Conservation (phyloP, 192 early-diverging fungal species). For the Gigaspora rosea region DNA sequence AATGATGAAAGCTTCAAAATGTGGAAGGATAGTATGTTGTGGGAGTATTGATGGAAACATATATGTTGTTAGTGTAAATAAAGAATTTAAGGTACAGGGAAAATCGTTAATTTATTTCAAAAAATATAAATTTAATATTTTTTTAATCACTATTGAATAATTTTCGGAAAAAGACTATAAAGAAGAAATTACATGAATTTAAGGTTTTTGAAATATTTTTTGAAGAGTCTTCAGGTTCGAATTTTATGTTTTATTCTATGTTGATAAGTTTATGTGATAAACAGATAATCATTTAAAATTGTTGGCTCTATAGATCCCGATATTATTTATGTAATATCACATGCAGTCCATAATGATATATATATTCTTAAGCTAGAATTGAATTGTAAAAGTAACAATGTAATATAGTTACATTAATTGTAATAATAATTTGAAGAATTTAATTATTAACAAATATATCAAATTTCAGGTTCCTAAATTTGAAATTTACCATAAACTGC, state of each 20-base stretch:
- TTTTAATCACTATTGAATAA: neutral
- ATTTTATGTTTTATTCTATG: neutral
- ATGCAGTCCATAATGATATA: slow-evolving; percentile 39
- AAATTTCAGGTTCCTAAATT: slow-evolving; percentile 31
- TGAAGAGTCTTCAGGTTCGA: slow-evolving; percentile 27
- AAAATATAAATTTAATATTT: neutral
- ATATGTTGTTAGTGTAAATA: slow-evolving; percentile 46
- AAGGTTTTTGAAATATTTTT: slow-evolving; percentile 52
- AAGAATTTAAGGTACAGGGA: slow-evolving; percentile 42
- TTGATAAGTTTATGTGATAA: neutral
- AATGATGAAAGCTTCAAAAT: slow-evolving; percentile 52
- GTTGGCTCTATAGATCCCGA: slow-evolving; percentile 6
- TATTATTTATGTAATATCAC: slow-evolving; percentile 42
- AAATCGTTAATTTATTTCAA: neutral
- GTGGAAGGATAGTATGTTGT: slow-evolving; percentile 54
- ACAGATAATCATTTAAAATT: neutral
- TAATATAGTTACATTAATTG: neutral
- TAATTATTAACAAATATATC: neutral
- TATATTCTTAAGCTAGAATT: slow-evolving; percentile 39
- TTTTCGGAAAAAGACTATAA: slow-evolving; percentile 36
- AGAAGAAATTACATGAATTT: slow-evolving; percentile 40
- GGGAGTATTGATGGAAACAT: slow-evolving; percentile 60
- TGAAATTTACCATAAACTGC: slow-evolving; percentile 31
- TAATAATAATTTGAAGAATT: neutral
- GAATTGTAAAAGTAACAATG: neutral